Evolutionary conservation across 805 yeast genomes (phyloP), one percentile per base, ranked within the genome.

Genomic region (Suhomyces pyralidae): DNA sequence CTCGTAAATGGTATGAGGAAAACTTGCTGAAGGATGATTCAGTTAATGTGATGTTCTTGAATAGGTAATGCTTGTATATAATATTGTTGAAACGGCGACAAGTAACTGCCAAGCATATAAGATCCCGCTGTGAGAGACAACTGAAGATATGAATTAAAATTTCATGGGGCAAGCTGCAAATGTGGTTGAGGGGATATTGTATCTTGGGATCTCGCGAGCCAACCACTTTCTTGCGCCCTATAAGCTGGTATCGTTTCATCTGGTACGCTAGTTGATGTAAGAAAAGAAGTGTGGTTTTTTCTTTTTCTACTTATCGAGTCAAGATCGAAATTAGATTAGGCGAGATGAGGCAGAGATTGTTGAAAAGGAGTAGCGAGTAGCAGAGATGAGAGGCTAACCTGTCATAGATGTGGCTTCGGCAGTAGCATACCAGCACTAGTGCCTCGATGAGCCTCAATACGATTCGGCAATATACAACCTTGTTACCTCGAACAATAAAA

Each of bases 71-170:
- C 53, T 69, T 71, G 56, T 68, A 68, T 12, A 78, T 64, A 2
- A 78, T 58, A 43, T 55, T 57, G 52, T 70, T 64, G 57, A 77
- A 65, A 48, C 70, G 71, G 40, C 62, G 59, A 60, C 81, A 77
- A 5, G 69, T 65, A 4, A 67, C 55, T 2, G 77, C 66, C 4
- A 63, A 47, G 25, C 45, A 52, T 3, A 70, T 50, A 49, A 70
- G 59, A 15, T 63, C 65, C 8, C 53, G 47, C 9, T 48, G 36
- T 46, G 65, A 56, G n/a, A 73, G 57, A 44, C 61, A 54, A 9
- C 58, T 54, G 25, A 78, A 64, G 22, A 78, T 66, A 38, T 64
- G 61, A n/a, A 68, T 52, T 2, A 79, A 52, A 7, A 79, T 61
- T 55, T 79, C 83, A n/a, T 61, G 58, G 7, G 83, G 82, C 1